Percentiles rank a stretch among this genome's conserved stretches.
phyloP scores from a whole-genome alignment of 208 protist species.

The Acanthamoeba castellanii region DNA sequence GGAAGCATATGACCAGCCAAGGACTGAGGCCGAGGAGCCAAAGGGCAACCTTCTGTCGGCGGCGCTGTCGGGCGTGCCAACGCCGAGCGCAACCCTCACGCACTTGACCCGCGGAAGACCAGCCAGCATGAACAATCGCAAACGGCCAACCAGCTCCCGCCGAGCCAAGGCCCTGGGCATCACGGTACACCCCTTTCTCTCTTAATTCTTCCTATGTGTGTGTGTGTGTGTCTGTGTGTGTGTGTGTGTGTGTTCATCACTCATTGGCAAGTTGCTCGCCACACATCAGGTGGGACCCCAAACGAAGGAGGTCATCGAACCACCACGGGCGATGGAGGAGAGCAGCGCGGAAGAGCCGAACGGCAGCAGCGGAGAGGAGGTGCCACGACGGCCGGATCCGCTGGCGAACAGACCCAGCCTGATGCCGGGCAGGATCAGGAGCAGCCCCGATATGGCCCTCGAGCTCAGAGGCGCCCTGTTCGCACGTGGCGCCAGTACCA shows the following conservation, averaged over 20 bases:
- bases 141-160: background rate
- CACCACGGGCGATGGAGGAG: background rate
- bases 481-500: background rate
- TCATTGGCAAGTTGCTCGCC: too few species aligned
- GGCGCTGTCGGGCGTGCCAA: background rate
- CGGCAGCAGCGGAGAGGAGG: background rate
- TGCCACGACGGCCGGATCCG: background rate
- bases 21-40: background rate
- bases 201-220: background rate
- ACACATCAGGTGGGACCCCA: background rate
- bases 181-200: background rate
- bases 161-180: conserved; percentile 4
- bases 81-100: background rate
- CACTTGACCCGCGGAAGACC: background rate
- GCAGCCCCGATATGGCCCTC: background rate
- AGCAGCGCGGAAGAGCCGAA: background rate
- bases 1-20: too few species aligned
- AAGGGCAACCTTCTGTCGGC: background rate
- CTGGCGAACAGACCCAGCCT: background rate
- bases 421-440: background rate
- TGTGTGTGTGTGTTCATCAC: too few species aligned
- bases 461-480: conserved; percentile 1
- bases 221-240: too few species aligned
- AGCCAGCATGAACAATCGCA: background rate
- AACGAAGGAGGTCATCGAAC: conserved; percentile 3